Percentiles rank a stretch among this genome's conserved stretches.
These are phyloP conservation scores for Athelia sp. DNA, from an alignment of 1,284 basidiomycete genomes.

Conservation along the genomic window DNA sequence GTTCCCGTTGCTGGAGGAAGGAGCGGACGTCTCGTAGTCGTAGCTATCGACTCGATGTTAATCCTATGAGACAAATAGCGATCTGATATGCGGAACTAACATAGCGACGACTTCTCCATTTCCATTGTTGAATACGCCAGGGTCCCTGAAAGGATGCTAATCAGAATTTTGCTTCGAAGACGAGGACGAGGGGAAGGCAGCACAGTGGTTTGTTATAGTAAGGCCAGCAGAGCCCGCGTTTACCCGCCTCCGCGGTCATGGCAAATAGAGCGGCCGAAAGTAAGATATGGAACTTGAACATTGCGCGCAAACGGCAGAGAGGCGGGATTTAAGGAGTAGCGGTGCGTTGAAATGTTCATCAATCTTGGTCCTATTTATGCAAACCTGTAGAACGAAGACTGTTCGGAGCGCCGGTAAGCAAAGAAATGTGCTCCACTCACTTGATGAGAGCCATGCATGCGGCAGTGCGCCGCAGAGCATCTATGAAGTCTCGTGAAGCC, in stretches of 20 bases:
- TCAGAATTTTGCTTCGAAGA: no score
- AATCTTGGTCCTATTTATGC: no score
- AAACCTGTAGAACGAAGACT: no score
- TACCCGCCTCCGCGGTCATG: conserved; percentile 8
- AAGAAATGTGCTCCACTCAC: no score
- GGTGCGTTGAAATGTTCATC: no score
- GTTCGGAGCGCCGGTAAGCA: no score
- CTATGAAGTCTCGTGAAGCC: no score
- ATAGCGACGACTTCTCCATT: conserved; percentile 27
- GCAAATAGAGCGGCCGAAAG: conserved; percentile 5
- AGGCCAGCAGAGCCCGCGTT: conserved; percentile 13
- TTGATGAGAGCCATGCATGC: no score
- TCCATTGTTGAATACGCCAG: conserved; percentile 21
- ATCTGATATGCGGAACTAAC: conserved; percentile 14
- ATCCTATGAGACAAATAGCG: not conserved
- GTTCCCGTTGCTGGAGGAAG: conserved; percentile 23
- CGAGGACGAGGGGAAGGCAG: no score
- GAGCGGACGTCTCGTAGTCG: conserved; percentile 30
- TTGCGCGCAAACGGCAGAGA: not conserved
- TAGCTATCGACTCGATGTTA: conserved; percentile 18
- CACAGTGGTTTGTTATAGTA: no score
- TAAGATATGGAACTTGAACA: not conserved
- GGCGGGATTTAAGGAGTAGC: no score
- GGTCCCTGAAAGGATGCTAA: conserved; percentile 15
- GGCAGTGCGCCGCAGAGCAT: no score